Base-by-base conservation (phyloP, 2,329 filamentous ascomycete genomes). In the Xylariaceae sp. region DNA sequence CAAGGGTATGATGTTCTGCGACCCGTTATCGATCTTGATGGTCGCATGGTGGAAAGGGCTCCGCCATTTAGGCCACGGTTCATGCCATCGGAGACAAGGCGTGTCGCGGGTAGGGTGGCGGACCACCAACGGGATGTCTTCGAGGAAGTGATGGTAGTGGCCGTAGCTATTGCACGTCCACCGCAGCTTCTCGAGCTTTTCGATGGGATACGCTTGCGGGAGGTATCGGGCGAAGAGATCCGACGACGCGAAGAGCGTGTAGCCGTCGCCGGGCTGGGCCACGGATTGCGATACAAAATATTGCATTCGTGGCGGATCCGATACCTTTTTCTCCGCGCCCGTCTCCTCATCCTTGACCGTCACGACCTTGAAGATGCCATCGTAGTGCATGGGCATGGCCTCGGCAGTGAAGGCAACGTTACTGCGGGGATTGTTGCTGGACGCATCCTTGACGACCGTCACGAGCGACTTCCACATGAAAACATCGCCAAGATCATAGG, bases 351-450 rank as follows among this genome's bases (percentile, higher is more conserved):
- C 35, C 20, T 37, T 16, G 35, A 37, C 35, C 20, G 15, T 37
- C n/a, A 37, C n/a, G 10, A 37, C 35, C 20, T 37, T 37, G 35
- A 37, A 37, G 15, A 37, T 37, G 35, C 35, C 35, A 18, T 37
- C 35, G 16, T 16, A 16, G n/a, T 37, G 35, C 33, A 36, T 36
- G 8, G 33, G 33, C 33, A 36, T 36, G 16, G 33, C 33, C 16
- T 36, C 33, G 33, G 9, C 16, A 6, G 33, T 10, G 16, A 36
- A 36, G 33, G 33, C 33, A 16, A 36, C 33, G 16, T 8, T 10
- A 16, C 33, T 36, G 15, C 33, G 8, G 7, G 33, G 33, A 15
- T 36, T 15, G 33, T 9, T 16, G 16, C 16, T 36, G 33, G 33
- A 8, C 16, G 33, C 8, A 15, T 36, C 33, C 15, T 36, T 36